Evolutionary conservation across 2,329 filamentous ascomycete genomes (phyloP).

Genomic region (Xylaria sp.): DNA sequence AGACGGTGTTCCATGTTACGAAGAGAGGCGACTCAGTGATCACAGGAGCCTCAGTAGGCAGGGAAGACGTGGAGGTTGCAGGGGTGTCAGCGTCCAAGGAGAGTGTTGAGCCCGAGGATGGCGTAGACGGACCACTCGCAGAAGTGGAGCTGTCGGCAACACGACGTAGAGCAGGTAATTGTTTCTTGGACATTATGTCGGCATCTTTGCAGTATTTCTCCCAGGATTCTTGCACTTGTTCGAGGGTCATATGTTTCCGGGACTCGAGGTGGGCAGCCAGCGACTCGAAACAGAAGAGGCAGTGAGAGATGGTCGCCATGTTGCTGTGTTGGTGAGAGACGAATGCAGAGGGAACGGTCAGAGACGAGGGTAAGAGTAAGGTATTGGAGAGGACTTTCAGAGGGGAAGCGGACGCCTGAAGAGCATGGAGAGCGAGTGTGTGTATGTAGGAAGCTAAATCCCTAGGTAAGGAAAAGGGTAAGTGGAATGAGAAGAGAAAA

Average conservation of each 20-base stretch:
- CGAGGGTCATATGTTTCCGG: conserved; percentile 73
- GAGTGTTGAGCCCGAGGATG: conserved; percentile 49
- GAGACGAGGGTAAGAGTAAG: not conserved
- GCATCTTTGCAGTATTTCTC: conserved; percentile 52
- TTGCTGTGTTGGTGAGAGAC: not conserved
- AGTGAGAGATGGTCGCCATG: conserved; percentile 87
- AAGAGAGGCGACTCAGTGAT: conserved; percentile 78
- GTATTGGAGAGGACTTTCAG: not conserved
- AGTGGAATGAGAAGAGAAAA: not conserved
- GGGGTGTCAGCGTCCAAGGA: conserved; percentile 56
- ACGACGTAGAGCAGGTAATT: conserved; percentile 46
- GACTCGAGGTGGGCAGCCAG: conserved; percentile 80
- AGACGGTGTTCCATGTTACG: conserved; percentile 91
- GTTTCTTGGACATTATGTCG: conserved; percentile 46
- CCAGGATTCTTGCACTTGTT: conserved; percentile 76
- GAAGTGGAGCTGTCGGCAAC: conserved; percentile 45
- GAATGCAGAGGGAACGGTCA: not conserved
- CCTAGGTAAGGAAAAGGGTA: not conserved
- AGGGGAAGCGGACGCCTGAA: not conserved
- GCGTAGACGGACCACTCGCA: conserved; percentile 45
- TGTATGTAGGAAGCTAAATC: not conserved
- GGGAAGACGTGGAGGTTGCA: conserved; percentile 58
- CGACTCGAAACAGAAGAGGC: conserved; percentile 91
- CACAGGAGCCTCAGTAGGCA: conserved; percentile 45
- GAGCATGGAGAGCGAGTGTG: not conserved